Evolutionary conservation across 2,329 filamentous ascomycete genomes (phyloP).

Genomic region (Chaetomiaceae sp.): DNA sequence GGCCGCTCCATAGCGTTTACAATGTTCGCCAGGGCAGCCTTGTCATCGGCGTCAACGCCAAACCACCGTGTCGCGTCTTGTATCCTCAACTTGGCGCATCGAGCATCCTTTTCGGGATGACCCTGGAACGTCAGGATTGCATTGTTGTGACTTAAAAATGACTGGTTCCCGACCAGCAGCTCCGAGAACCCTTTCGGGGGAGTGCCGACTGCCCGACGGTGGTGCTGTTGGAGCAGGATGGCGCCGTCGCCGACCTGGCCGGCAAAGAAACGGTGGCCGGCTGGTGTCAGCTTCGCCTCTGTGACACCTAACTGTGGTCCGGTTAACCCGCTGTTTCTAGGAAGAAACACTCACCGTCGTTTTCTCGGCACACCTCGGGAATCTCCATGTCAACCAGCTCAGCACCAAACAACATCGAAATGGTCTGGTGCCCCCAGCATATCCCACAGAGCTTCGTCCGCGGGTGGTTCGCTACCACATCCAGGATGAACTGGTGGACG

Average conservation of each 20-base stretch:
- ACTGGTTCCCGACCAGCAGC: constrained; percentile 37
- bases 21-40: constrained; percentile 30
- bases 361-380: constrained; percentile 32
- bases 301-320: constrained; percentile 34
- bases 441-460: constrained; percentile 35
- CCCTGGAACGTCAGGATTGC: constrained; percentile 43
- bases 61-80: constrained; percentile 37
- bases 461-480: constrained; percentile 29
- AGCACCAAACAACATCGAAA: constrained; percentile 36
- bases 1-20: constrained; percentile 29
- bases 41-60: constrained; percentile 32
- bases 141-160: constrained; percentile 36
- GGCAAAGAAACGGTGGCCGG: constrained; percentile 37
- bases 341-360: neutral
- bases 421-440: constrained; percentile 45
- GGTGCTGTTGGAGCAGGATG: constrained; percentile 39
- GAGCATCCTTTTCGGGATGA: constrained; percentile 41
- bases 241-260: constrained; percentile 15
- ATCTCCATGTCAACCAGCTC: constrained; percentile 34
- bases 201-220: constrained; percentile 37
- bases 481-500: constrained; percentile 38
- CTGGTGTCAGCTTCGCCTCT: constrained; percentile 35
- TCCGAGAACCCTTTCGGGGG: constrained; percentile 33
- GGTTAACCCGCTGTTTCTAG: neutral
- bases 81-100: constrained; percentile 37